A percentile compares a stretch with the other conserved stretches of the same genome.
Evolutionary conservation across 2,329 filamentous ascomycete species (phyloP).

Genomic region (Penicillium fuscoglaucum): DNA sequence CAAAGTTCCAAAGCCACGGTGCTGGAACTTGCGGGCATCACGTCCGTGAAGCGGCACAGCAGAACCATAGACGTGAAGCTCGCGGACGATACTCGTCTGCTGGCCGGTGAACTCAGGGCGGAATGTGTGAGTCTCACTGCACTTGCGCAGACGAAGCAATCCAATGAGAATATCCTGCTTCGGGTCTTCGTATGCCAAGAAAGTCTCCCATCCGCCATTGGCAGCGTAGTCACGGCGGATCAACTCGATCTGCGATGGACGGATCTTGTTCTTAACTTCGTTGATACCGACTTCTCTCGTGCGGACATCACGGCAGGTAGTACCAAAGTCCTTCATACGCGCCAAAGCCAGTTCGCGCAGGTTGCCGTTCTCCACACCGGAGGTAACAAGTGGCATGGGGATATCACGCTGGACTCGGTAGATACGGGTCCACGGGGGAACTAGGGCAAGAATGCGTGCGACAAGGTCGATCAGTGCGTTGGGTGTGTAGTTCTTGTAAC

Average conservation of each 20-base stretch:
- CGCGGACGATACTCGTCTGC: conserved; percentile 86
- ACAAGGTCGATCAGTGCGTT: conserved; percentile 95
- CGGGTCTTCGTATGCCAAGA: conserved; percentile 95
- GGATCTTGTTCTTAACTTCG: conserved; percentile 98
- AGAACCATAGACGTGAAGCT: conserved; percentile 94
- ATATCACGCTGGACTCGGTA: conserved; percentile 98
- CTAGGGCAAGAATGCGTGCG: conserved; percentile 88
- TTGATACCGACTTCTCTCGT: conserved; percentile 98
- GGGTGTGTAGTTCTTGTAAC: conserved; percentile 98
- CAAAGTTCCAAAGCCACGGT: conserved; percentile 93
- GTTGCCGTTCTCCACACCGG: conserved; percentile 97
- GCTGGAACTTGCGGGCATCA: conserved; percentile 95
- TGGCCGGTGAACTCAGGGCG: conserved; percentile 81
- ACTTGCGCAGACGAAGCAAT: conserved; percentile 83
- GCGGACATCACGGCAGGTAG: conserved; percentile 90
- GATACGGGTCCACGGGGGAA: conserved; percentile 97
- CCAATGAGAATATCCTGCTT: conserved; percentile 98
- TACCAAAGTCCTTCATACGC: conserved; percentile 99
- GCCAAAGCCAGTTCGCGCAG: conserved; percentile 87
- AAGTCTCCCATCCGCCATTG: conserved; percentile 98
- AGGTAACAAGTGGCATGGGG: conserved; percentile 99
- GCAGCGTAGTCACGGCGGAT: conserved; percentile 90
- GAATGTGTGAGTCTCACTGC: conserved; percentile 88
- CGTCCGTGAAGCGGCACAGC: conserved; percentile 96
- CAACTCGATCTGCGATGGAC: conserved; percentile 92